phyloP scores from a whole-genome alignment of 352 stramenopile species.

The Pythium volutum region DNA sequence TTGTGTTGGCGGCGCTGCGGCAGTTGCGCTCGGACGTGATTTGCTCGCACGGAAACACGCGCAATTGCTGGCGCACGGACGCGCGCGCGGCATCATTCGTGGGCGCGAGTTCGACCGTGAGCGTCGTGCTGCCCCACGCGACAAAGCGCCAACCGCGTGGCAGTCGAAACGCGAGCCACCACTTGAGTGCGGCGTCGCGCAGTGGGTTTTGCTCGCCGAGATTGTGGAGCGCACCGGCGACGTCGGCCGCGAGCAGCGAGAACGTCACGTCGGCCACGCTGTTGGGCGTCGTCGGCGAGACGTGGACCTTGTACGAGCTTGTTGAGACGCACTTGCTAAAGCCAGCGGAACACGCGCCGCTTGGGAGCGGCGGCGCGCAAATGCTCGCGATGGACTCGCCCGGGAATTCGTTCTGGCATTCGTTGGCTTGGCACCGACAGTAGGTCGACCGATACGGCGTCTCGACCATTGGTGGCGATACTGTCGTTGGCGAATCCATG shows the following conservation, averaged over 20 bases:
- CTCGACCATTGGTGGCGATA: constrained; percentile 1
- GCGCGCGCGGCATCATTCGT: background rate
- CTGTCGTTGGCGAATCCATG: background rate
- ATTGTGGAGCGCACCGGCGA: constrained; percentile 70
- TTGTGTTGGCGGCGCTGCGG: constrained; percentile 21
- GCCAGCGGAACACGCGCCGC: constrained; percentile 51
- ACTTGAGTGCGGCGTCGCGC: constrained; percentile 33
- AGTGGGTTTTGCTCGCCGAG: constrained; percentile 54
- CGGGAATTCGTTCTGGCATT: constrained; percentile 71
- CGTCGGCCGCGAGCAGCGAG: constrained; percentile 67
- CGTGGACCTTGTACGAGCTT: constrained; percentile 67
- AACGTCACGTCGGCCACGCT: constrained; percentile 66
- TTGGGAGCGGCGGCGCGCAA: constrained; percentile 40
- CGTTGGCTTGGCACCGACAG: constrained; percentile 58
- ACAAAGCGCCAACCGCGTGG: constrained; percentile 69
- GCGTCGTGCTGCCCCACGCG: constrained; percentile 51
- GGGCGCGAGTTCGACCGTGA: constrained; percentile 41
- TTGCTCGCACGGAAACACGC: constrained; percentile 45
- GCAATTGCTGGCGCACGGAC: constrained; percentile 13
- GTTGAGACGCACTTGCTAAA: constrained; percentile 59
- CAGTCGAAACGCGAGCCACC: constrained; percentile 72
- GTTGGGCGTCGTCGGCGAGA: constrained; percentile 51
- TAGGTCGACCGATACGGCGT: constrained; percentile 59
- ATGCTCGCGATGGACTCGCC: constrained; percentile 32
- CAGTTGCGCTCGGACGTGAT: constrained; percentile 52